These are phyloP conservation scores for Nakazawaea anatomiae DNA, from an alignment of 805 yeast species.

Conservation along the genomic window DNA sequence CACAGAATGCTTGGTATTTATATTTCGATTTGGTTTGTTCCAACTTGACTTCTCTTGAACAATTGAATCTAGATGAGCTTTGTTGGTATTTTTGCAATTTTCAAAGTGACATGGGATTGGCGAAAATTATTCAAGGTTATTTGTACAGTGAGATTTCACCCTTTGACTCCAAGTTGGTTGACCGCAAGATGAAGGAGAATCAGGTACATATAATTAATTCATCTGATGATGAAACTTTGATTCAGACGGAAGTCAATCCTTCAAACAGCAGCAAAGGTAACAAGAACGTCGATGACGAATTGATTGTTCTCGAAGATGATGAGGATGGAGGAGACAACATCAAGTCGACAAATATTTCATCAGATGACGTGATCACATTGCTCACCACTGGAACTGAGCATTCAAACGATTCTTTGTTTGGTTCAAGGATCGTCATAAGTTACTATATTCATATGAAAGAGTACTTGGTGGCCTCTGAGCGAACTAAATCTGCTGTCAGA, in stretches of 20 bases:
- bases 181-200: constrained; percentile 15
- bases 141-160: constrained; percentile 64
- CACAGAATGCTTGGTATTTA: constrained; percentile 63
- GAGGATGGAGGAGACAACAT: neutral
- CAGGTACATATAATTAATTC: constrained; percentile 5
- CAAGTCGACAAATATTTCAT: constrained; percentile 13
- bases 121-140: constrained; percentile 57
- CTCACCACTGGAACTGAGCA: constrained; percentile 33
- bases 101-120: constrained; percentile 48
- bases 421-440: constrained; percentile 58
- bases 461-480: constrained; percentile 55
- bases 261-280: constrained; percentile 18
- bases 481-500: constrained; percentile 55
- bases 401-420: constrained; percentile 41
- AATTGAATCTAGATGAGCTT: constrained; percentile 41
- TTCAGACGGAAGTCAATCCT: neutral
- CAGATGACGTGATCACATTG: constrained; percentile 32
- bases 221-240: neutral
- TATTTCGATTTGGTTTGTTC: constrained; percentile 58
- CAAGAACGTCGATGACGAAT: constrained; percentile 11
- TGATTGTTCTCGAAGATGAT: constrained; percentile 8
- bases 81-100: constrained; percentile 50
- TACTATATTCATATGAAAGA: constrained; percentile 57
- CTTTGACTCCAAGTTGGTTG: constrained; percentile 32
- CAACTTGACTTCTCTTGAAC: constrained; percentile 46